Evolutionary conservation across 2,329 filamentous ascomycete genomes (phyloP), one percentile per base, ranked within the genome.

Genomic region (Beauveria caledonica): DNA sequence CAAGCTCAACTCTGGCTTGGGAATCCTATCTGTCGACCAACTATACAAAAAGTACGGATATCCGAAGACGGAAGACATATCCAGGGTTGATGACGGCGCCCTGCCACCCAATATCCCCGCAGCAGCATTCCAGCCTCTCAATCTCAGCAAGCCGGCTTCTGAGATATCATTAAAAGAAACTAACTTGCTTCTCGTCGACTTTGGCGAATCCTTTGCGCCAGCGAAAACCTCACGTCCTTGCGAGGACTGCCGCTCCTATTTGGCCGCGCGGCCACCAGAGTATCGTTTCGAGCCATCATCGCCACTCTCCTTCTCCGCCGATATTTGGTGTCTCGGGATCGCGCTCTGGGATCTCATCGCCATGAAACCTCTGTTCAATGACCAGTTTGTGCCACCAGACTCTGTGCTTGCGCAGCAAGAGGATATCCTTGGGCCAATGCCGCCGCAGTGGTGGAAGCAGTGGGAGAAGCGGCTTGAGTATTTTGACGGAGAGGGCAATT

Each of bases 171-270:
- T 72, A 23, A 62, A 63, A 1, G 73, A 75, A 13, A 63, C 68
- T 1, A 62, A 63, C 5, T 42, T 70, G 0, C 59, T 74, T 54
- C 69, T 75, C 1, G 65, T 63, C 62, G 72, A 75, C 63, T 74
- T 73, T 65, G 71, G 71, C 13, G 69, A 72, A 52, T 64, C 70
- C 5, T 73, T 72, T 61, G 36, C 64, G 1, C 67, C 69, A 19
- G 61, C 50, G 17, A 62, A 51, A 23, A 63, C 68, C 1, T 2
- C 42, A 50, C 68, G 68, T 29, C 62, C 53, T 9, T 67, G 69
- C 7, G 54, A 67, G 55, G 59, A 64, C 48, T 66, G 64, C 50
- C 62, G 63, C 21, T 63, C 58, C 6, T 65, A 66, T 17, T 21
- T 62, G 17, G 65, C 60, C 17, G 56, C 58, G 7, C 62, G 58